phyloP scores from a whole-genome alignment of 495 filamentous ascomycete species.

The Melanomma pulvis-pyrius region DNA sequence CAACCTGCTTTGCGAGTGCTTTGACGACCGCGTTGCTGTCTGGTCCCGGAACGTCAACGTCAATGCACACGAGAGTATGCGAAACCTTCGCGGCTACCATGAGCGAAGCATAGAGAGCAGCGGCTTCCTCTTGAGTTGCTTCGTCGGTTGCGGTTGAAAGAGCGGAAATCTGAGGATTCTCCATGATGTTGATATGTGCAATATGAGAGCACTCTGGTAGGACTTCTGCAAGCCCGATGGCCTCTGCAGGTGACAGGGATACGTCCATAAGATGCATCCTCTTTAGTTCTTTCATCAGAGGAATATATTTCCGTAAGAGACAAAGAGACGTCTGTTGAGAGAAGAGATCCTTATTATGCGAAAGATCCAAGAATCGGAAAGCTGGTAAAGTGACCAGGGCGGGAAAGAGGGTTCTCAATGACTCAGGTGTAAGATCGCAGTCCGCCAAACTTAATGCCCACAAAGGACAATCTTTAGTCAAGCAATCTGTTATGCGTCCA shows the following conservation, averaged over 20 bases:
- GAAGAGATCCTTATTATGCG: slow-evolving; percentile 84
- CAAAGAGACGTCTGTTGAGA: slow-evolving; percentile 74
- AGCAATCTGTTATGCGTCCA: slow-evolving; percentile 63
- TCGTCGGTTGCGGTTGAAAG: slow-evolving; percentile 72
- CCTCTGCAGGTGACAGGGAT: slow-evolving; percentile 80
- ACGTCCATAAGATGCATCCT: slow-evolving; percentile 88
- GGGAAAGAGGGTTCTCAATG: slow-evolving; percentile 75
- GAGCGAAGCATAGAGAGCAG: slow-evolving; percentile 88
- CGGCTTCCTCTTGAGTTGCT: slow-evolving; percentile 83
- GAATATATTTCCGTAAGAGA: slow-evolving; percentile 78
- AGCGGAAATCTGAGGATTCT: slow-evolving; percentile 72
- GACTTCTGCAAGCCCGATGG: slow-evolving; percentile 85
- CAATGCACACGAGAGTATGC: slow-evolving; percentile 79
- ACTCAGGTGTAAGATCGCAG: slow-evolving; percentile 74
- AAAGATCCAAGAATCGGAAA: slow-evolving; percentile 88
- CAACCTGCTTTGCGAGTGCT: slow-evolving; percentile 87
- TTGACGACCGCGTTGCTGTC: slow-evolving; percentile 87
- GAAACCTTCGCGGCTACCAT: slow-evolving; percentile 87
- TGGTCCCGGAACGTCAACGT: slow-evolving; percentile 81
- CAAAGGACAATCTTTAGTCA: slow-evolving; percentile 65
- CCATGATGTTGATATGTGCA: slow-evolving; percentile 84
- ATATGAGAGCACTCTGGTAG: slow-evolving; percentile 81
- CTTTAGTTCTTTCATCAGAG: slow-evolving; percentile 77
- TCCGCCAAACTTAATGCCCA: slow-evolving; percentile 86
- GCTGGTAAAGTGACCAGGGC: slow-evolving; percentile 69